These are phyloP conservation scores for Aciculosporium take DNA, from an alignment of 2,329 filamentous ascomycete genomes.

Conservation along the genomic window DNA sequence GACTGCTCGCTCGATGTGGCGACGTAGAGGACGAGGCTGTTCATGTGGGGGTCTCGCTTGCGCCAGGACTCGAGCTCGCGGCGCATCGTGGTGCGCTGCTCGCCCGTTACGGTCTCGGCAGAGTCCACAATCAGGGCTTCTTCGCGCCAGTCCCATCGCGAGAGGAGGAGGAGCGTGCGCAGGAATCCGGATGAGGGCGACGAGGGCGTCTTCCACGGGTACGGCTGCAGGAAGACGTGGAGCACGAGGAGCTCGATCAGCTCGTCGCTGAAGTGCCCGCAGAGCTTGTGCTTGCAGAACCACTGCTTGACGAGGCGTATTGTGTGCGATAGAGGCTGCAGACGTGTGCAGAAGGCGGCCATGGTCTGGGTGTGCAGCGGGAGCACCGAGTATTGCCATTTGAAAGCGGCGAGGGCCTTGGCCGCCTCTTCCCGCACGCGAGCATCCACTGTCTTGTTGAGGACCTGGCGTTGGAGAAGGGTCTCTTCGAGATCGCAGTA, in stretches of 20 bases:
- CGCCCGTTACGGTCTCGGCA: slow-evolving; percentile 45
- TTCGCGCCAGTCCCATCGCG: slow-evolving; percentile 82
- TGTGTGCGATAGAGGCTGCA: slow-evolving; percentile 64
- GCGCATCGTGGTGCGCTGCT: slow-evolving; percentile 47
- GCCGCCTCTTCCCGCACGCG: slow-evolving; percentile 55
- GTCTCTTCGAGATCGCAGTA: slow-evolving; percentile 77
- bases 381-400: slow-evolving; percentile 54
- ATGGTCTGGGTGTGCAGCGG: slow-evolving; percentile 74
- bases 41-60: slow-evolving; percentile 78
- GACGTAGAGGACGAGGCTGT: slow-evolving; percentile 65
- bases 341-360: slow-evolving; percentile 64
- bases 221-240: slow-evolving; percentile 64
- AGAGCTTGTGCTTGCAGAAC: slow-evolving; percentile 73
- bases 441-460: slow-evolving; percentile 54
- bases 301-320: slow-evolving; percentile 80
- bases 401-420: slow-evolving; percentile 54
- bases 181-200: slow-evolving; percentile 69
- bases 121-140: slow-evolving; percentile 68
- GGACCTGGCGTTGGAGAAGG: slow-evolving; percentile 64
- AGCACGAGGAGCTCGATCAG: slow-evolving; percentile 72
- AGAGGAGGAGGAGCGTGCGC: slow-evolving; percentile 63
- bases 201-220: slow-evolving; percentile 66
- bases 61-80: slow-evolving; percentile 73
- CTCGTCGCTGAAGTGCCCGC: slow-evolving; percentile 61
- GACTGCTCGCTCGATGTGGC: slow-evolving; percentile 66